Evolutionary conservation across 768 basidiomycete genomes (phyloP), one percentile per base, ranked within the genome.

Genomic region (Kwoniella pini): DNA sequence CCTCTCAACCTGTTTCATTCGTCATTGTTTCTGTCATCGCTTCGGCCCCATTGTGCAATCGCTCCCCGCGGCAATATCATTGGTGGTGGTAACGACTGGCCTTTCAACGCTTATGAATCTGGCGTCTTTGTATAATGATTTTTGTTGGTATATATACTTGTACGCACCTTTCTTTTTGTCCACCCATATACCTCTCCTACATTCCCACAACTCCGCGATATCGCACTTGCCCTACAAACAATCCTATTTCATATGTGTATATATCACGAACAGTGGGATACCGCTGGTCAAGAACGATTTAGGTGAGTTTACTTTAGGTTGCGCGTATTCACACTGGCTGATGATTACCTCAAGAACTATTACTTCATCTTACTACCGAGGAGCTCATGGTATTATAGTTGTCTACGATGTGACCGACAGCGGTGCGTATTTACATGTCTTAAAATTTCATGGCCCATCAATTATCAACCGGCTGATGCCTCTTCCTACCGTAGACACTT

Each of bases 311-410:
- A 15, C 5, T 38, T 36, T 15, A 36, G 33, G 7, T 38, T 11
- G 12, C 7, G 19, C 24, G 26, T 22, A 10, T 19, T 19, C 9
- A 24, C 7, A 22, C 52, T 54, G 24, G 36, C 62, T 12, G 19
- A n/a, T 24, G 10, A 2, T 5, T n/a, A n/a, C 11, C 97, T 97
- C 7, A 83, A 84, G 95, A 75, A 97, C 96, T 19, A 98, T 99
- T 79, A 98, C 96, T 44, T 94, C 94, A 21, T 92, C 96, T 11
- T 99, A 99, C 81, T 99, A 99, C 83, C 90, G 96, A 65, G 95
- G 95, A 36, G 96, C 96, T 21, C 95, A 96, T 87, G 96, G 96
- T 54, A 99, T 98, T 74, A 83, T 99, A 56, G 85, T 70, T 15
- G 68, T 66, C 30, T 62, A 64, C 63, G 65, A 67, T 43, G 63